Percentiles rank a stretch among this genome's conserved stretches.
Evolutionary conservation across 257 asterid genomes (phyloP).

Genomic region (Solanum tarapatanum): DNA sequence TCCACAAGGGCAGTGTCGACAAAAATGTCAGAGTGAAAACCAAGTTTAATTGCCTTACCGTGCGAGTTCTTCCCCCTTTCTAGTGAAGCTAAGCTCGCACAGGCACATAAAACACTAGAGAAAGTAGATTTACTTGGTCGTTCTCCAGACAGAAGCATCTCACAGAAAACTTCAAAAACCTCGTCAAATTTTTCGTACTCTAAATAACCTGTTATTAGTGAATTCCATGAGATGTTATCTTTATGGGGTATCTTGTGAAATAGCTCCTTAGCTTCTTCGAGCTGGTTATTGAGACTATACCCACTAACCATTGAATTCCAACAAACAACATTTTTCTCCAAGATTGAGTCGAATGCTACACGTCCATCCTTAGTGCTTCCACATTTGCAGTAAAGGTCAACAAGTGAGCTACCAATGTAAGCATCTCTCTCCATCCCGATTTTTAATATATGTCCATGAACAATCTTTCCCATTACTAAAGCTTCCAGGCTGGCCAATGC

Average conservation of each 20-base stretch:
- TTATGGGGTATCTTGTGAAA: conserved; percentile 43
- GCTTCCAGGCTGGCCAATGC: conserved; percentile 47
- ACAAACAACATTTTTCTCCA: conserved; percentile 46
- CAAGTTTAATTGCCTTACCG: conserved; percentile 46
- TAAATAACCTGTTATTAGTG: conserved; percentile 47
- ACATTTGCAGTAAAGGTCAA: conserved; percentile 66
- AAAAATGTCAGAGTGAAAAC: conserved; percentile 42
- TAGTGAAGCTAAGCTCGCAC: conserved; percentile 59
- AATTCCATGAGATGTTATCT: conserved; percentile 65
- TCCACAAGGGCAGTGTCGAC: conserved; percentile 66
- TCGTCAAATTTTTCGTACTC: conserved; percentile 26
- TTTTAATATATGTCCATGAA: conserved; percentile 56
- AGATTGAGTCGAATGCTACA: conserved; percentile 30
- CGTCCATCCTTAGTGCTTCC: conserved; percentile 43
- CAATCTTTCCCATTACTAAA: conserved; percentile 36
- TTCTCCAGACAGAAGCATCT: conserved; percentile 53
- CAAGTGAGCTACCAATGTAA: conserved; percentile 44
- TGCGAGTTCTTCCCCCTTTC: conserved; percentile 54
- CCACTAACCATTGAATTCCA: conserved; percentile 76
- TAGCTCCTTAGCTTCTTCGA: conserved; percentile 40
- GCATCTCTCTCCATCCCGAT: conserved; percentile 33
- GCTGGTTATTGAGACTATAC: conserved; percentile 51
- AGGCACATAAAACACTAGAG: conserved; percentile 56
- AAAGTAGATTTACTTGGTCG: conserved; percentile 60
- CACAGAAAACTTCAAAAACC: conserved; percentile 37